These are phyloP conservation scores for Crithidia thermophila DNA, from an alignment of 208 protist genomes.

Conservation along the genomic window DNA sequence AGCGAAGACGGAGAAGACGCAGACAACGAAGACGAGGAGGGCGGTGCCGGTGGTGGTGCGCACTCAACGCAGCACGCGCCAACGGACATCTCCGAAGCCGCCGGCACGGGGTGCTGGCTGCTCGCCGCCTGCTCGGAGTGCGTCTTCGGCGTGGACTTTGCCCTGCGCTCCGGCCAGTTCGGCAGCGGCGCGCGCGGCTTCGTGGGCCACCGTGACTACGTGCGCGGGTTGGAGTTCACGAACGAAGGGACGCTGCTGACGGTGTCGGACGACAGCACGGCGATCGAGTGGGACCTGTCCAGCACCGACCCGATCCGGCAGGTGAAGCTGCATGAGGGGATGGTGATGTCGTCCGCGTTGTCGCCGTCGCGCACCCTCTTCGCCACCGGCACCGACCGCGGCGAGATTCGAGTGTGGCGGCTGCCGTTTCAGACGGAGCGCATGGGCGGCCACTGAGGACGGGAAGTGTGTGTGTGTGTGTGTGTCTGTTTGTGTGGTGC, in stretches of 20 bases:
- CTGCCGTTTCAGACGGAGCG: constrained; percentile 74
- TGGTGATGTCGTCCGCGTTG: constrained; percentile 80
- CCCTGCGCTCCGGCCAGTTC: constrained; percentile 42
- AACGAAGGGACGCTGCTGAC: constrained; percentile 60
- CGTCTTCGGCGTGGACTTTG: constrained; percentile 73
- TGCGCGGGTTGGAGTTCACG: constrained; percentile 80
- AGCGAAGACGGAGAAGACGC: not conserved
- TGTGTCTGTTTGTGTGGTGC: not conserved
- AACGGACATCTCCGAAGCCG: constrained; percentile 11
- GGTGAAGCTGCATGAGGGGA: constrained; percentile 76
- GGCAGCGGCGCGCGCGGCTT: constrained; percentile 54
- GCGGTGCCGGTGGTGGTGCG: constrained; percentile 1
- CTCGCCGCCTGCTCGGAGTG: constrained; percentile 80
- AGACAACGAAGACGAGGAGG: constrained; percentile 3
- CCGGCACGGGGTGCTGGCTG: constrained; percentile 52
- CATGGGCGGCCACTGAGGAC: constrained; percentile 15
- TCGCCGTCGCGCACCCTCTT: constrained; percentile 44
- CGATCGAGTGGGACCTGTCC: constrained; percentile 68
- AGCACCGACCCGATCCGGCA: constrained; percentile 56
- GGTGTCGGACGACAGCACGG: constrained; percentile 82
- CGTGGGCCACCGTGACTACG: constrained; percentile 77
- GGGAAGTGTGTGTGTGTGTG: not conserved
- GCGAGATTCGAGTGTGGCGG: constrained; percentile 75
- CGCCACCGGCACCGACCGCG: constrained; percentile 74
- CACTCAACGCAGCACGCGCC: not conserved